Base-by-base conservation (phyloP, 164 flowering plant genomes). In the Vitis rupestris region DNA sequence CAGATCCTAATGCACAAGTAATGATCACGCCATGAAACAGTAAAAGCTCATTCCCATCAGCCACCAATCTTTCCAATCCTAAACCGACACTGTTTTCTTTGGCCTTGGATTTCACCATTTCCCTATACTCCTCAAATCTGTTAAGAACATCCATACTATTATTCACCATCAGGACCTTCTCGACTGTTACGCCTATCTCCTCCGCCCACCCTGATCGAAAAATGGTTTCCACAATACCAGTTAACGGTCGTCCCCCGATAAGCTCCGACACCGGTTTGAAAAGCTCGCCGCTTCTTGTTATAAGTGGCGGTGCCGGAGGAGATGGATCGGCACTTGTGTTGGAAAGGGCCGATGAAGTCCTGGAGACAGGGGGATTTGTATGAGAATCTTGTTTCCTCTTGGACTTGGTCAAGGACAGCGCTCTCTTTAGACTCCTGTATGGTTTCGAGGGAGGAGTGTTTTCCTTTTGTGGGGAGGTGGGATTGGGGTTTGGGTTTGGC, bases 391-490 rank as follows among this genome's bases (percentile, higher is more conserved):
- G 65, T 8, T 52, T 51, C 19, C 50, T 29, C 17, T 65, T 65
- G 17, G 58, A 13, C 19, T 23, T 52, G 0, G 47, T 31, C 44
- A 31, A 6, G 44, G 44, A 31, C 44, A 31, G 44, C 44, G 44
- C 44, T 31, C 7, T 31, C 44, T 31, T 31, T 31, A 31, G 44
- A 31, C 44, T 37, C 7, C 6, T 37, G 44, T 37, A 0, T 37
- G 61, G 44, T 52, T 54, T 15, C 19, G 67, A 14, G 48, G 44
- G 23, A 37, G 54, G 10, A 62, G 62, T 0, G 60, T 14, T 51
- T 71, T 51, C 64, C 17, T 59, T 67, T 50, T 53, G 68, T 44
- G 67, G 67, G 56, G 73, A 70, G 55, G 13, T 56, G 55, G 73
- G 53, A 2, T 29, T 19, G 52, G 44, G 44, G 44, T 6, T 37